A percentile compares a stretch with the other conserved stretches of the same genome.
Conservation (phyloP, 495 filamentous ascomycete genomes). For the Stereocaulon alpinum region DNA sequence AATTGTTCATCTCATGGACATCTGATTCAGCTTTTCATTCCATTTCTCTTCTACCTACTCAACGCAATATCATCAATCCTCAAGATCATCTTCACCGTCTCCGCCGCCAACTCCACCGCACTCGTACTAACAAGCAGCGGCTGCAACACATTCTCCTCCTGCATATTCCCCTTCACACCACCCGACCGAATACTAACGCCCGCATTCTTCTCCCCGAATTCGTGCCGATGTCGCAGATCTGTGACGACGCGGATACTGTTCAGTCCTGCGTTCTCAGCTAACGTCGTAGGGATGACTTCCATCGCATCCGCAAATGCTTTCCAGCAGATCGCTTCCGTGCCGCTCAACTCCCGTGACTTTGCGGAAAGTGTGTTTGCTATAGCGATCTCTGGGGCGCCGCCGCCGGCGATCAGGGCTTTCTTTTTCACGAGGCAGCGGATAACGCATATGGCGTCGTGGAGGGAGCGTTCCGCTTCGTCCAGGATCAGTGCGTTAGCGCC, state of each 20-base stretch:
- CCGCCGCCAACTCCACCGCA: conserved; percentile 89
- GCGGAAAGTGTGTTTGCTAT: conserved; percentile 72
- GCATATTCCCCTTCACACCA: conserved; percentile 88
- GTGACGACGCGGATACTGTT: conserved; percentile 99
- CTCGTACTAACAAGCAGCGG: conserved; percentile 93
- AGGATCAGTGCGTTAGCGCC: conserved; percentile 92
- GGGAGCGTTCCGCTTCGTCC: conserved; percentile 89
- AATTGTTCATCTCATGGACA: no score
- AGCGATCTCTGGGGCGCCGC: conserved; percentile 92
- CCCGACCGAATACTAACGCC: conserved; percentile 96
- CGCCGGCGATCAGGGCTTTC: conserved; percentile 91
- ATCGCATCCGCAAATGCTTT: conserved; percentile 96
- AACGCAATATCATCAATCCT: conserved; percentile 91
- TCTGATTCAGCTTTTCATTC: background rate
- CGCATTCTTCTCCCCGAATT: conserved; percentile 86
- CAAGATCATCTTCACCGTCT: conserved; percentile 98
- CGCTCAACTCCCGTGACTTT: conserved; percentile 69
- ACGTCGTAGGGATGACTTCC: conserved; percentile 92
- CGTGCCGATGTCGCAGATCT: conserved; percentile 85
- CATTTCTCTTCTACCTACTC: conserved; percentile 34
- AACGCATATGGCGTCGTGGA: conserved; percentile 96
- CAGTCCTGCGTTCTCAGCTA: conserved; percentile 93
- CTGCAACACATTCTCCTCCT: conserved; percentile 95
- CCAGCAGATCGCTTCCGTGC: conserved; percentile 96
- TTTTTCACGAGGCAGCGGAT: conserved; percentile 98